phyloP scores from a whole-genome alignment of 805 yeast species.

The Kregervanrija fluxuum region DNA sequence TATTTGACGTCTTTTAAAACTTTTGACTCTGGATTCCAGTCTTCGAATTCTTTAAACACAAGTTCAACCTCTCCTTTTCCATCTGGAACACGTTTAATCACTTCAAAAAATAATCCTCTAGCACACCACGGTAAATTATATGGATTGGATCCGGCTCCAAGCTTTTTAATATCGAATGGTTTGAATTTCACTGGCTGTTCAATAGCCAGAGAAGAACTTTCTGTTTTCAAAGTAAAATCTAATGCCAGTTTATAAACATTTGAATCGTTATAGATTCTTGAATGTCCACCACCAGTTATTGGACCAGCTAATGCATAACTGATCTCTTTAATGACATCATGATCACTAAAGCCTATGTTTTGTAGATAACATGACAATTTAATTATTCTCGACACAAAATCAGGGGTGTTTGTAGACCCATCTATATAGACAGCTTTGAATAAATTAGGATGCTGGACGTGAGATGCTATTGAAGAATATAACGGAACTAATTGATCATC shows the following conservation, averaged over 20 bases:
- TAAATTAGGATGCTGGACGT: constrained; percentile 82
- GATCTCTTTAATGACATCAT: constrained; percentile 78
- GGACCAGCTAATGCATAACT: constrained; percentile 81
- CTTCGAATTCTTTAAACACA: constrained; percentile 64
- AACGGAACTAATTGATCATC: constrained; percentile 93
- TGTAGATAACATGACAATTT: constrained; percentile 66
- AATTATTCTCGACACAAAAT: constrained; percentile 68
- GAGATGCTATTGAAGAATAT: constrained; percentile 78
- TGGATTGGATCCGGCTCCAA: constrained; percentile 60
- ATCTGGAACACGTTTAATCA: constrained; percentile 22
- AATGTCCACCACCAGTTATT: constrained; percentile 92
- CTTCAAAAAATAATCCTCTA: constrained; percentile 69
- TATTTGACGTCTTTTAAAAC: constrained; percentile 78
- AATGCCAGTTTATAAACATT: constrained; percentile 79
- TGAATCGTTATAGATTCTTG: constrained; percentile 77
- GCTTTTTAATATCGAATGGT: constrained; percentile 52
- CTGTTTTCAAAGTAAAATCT: constrained; percentile 67
- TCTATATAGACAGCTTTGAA: constrained; percentile 87
- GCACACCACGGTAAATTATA: constrained; percentile 89
- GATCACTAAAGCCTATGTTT: constrained; percentile 76
- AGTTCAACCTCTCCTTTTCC: constrained; percentile 52
- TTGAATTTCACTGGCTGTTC: constrained; percentile 23
- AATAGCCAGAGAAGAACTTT: constrained; percentile 23
- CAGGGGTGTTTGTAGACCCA: constrained; percentile 70
- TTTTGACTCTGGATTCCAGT: constrained; percentile 85